Base-by-base conservation (phyloP, 805 yeast genomes). In the Soucietia sequanensis region DNA sequence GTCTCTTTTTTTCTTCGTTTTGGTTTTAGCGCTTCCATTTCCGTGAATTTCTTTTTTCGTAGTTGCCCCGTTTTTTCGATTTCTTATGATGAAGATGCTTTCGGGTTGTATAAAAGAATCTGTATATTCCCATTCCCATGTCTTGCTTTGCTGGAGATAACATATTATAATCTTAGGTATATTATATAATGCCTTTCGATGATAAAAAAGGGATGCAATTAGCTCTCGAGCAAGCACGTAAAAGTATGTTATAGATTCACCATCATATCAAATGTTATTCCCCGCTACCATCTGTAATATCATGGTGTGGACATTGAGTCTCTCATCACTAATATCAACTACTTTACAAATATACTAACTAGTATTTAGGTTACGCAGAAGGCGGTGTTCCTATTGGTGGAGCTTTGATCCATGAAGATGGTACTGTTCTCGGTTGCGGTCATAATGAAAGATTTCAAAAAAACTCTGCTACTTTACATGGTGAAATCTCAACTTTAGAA, bases 361-460 rank as follows among this genome's bases (percentile, higher is more conserved):
- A 11, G 4, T 13, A 21, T 8, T 3, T 27, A 79, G 84, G 90
- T 31, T 76, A 70, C 49, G 67, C 61, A 4, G 95, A 89, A 61
- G 95, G 95, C n/a, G 97, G 96, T 31, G 81, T 89, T 17, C 96
- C 96, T 4, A 88, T 88, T 40, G 84, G 95, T 9, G 91, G 89
- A 4, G 84, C 82, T 24, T 67, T 86, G 34, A 72, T 87, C 30
- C 71, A 74, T 34, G 80, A 75, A 44, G 90, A 84, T 40, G 97
- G 97, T 13, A 75, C 77, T 3, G 75, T 91, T 9, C 68, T 90
- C 9, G 96, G 96, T 18, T 70, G 80, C 31, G 98, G 99, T 10
- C 98, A 88, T 60, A 91, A 91, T 61, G 72, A 78, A 80, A 75
- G 99, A 50, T 74, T 91, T 42, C 98, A 91, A 61, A 84, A 86